phyloP scores from a whole-genome alignment of 2,329 filamentous ascomycete genomes.

The Aspergillus pseudotamarii region DNA sequence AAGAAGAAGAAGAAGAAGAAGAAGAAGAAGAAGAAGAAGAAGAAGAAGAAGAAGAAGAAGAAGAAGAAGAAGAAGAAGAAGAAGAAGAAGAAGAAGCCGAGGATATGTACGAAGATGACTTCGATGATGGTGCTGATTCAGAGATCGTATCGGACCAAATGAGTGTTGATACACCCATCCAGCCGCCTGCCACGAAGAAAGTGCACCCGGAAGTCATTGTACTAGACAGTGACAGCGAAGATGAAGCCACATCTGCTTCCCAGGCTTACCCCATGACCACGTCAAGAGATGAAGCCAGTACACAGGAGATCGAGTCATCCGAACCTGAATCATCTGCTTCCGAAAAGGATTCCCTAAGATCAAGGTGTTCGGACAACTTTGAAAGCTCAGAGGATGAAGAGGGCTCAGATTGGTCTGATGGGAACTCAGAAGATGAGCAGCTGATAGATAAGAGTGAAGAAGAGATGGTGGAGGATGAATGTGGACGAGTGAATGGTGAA shows the following conservation, averaged over 20 bases:
- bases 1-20: not conserved
- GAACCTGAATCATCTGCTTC: slow-evolving; percentile 10
- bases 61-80: slow-evolving; percentile 1
- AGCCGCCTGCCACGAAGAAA: slow-evolving; percentile 13
- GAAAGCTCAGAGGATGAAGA: slow-evolving; percentile 3
- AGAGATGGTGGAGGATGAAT: not conserved
- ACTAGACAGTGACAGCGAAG: slow-evolving; percentile 46
- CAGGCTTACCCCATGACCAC: not conserved
- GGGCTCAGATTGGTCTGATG: not conserved
- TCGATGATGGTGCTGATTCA: slow-evolving; percentile 22
- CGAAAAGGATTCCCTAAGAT: not conserved
- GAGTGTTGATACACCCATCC: slow-evolving; percentile 1
- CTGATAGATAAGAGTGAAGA: not conserved
- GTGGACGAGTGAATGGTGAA: not conserved
- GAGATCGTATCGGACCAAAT: slow-evolving; percentile 21
- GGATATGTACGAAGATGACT: slow-evolving; percentile 12
- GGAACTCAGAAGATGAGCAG: not conserved
- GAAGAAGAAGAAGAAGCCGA: slow-evolving; percentile 2
- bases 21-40: slow-evolving; percentile 8
- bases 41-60: slow-evolving; percentile 16
- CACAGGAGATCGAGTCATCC: slow-evolving; percentile 4
- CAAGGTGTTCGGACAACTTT: not conserved
- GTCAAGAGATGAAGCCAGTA: not conserved
- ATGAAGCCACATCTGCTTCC: slow-evolving; percentile 28
- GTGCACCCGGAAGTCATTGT: slow-evolving; percentile 42